Percentiles rank a stretch among this genome's conserved stretches.
phyloP scores from a whole-genome alignment of 345 rosid genomes.

The Acer yangbiense region DNA sequence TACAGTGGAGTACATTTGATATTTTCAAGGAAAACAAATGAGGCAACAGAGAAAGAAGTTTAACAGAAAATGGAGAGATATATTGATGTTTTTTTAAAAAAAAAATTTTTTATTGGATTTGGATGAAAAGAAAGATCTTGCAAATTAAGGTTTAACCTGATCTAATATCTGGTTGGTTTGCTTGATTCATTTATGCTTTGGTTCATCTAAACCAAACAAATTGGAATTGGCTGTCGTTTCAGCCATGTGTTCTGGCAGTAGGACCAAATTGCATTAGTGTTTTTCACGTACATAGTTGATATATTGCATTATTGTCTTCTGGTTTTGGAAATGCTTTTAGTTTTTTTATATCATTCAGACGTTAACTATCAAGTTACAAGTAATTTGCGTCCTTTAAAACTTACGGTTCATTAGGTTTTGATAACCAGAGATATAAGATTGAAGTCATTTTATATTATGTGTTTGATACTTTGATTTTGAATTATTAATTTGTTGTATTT shows the following conservation, averaged over 20 bases:
- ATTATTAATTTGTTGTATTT: not conserved
- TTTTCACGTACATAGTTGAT: not conserved
- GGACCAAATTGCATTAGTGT: not conserved
- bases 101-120: too few species aligned
- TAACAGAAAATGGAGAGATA: too few species aligned
- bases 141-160: not conserved
- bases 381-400: not conserved
- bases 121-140: not conserved
- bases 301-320: not conserved
- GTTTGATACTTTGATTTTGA: not conserved
- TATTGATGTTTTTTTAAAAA: too few species aligned
- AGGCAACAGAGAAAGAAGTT: not conserved
- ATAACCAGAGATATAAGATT: not conserved
- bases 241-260: not conserved
- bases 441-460: not conserved
- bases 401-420: not conserved
- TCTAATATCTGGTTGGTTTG: not conserved
- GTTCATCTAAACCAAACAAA: not conserved
- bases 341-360: too few species aligned
- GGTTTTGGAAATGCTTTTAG: not conserved
- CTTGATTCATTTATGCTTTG: not conserved
- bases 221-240: not conserved
- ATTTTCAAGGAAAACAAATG: not conserved
- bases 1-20: slow-evolving; percentile 1
- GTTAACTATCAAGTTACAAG: not conserved